Conservation (phyloP, 345 rosid genomes). For the Leavenworthia alabamica region DNA sequence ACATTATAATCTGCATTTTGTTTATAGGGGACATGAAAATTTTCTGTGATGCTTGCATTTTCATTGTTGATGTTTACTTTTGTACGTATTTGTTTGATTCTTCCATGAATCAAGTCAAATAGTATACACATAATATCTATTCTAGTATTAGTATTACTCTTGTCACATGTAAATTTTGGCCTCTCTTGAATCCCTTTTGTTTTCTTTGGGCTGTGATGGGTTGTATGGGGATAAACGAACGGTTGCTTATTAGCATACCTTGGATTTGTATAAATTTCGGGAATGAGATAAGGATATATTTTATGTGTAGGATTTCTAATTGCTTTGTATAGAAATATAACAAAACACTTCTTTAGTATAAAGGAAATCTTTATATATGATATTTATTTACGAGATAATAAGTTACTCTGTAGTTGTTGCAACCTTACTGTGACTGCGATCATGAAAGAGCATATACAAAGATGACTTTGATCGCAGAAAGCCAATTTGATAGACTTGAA, state of each 20-base stretch:
- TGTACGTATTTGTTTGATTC: neutral
- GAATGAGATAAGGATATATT: neutral
- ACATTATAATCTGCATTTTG: neutral
- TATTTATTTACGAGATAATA: neutral
- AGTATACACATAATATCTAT: neutral
- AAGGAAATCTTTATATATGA: neutral
- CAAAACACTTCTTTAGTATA: neutral
- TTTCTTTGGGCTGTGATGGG: neutral
- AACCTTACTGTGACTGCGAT: neutral
- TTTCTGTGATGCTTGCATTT: neutral
- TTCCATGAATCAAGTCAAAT: neutral
- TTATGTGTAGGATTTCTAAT: neutral
- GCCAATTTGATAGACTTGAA: neutral
- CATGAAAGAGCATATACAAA: constrained; percentile 1
- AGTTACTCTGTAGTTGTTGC: neutral
- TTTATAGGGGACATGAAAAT: neutral
- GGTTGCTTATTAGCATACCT: constrained; percentile 10
- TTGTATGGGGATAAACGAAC: neutral
- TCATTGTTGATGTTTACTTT: neutral
- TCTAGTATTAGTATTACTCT: neutral
- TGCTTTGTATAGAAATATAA: constrained; percentile 1
- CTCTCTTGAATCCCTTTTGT: neutral
- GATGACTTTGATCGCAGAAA: neutral
- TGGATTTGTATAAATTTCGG: constrained; percentile 16
- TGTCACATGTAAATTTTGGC: neutral